These are phyloP conservation scores for Mycena vitilis DNA, from an alignment of 768 basidiomycete genomes.

Conservation along the genomic window DNA sequence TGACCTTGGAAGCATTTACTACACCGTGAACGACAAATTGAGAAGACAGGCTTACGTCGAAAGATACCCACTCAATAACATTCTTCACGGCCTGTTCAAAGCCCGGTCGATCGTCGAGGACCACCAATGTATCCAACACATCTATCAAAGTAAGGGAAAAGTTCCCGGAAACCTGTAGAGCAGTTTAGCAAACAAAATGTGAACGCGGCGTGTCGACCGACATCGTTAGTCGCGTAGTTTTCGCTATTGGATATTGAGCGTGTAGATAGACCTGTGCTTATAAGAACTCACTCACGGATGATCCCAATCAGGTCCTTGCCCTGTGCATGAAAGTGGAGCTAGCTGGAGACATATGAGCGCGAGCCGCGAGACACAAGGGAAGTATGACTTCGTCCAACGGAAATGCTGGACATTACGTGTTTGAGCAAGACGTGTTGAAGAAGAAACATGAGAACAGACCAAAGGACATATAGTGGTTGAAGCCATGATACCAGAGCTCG, in stretches of 20 bases:
- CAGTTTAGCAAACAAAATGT: no score
- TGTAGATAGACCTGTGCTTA: conserved; percentile 24
- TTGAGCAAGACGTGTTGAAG: conserved; percentile 15
- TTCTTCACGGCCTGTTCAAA: conserved; percentile 89
- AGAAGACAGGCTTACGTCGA: conserved; percentile 67
- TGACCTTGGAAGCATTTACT: conserved; percentile 39
- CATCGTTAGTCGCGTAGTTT: conserved; percentile 89
- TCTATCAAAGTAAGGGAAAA: conserved; percentile 88
- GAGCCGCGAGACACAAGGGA: conserved; percentile 9
- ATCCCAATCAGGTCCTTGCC: conserved; percentile 88
- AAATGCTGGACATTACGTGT: conserved; percentile 65
- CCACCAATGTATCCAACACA: conserved; percentile 88
- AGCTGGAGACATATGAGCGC: conserved; percentile 59
- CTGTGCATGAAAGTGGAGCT: conserved; percentile 88
- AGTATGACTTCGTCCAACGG: conserved; percentile 81
- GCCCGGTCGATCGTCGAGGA: conserved; percentile 81
- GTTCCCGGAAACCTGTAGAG: conserved; percentile 70
- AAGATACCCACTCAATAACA: conserved; percentile 85
- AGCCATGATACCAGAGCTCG: conserved; percentile 92
- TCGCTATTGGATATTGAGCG: conserved; percentile 49
- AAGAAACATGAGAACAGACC: conserved; percentile 57
- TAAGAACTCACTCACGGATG: conserved; percentile 69
- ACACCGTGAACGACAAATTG: background rate
- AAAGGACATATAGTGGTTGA: conserved; percentile 86
- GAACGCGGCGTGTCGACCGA: conserved; percentile 43